Base-by-base conservation (phyloP, 805 yeast genomes). In the Kregervanrija delftensis region DNA sequence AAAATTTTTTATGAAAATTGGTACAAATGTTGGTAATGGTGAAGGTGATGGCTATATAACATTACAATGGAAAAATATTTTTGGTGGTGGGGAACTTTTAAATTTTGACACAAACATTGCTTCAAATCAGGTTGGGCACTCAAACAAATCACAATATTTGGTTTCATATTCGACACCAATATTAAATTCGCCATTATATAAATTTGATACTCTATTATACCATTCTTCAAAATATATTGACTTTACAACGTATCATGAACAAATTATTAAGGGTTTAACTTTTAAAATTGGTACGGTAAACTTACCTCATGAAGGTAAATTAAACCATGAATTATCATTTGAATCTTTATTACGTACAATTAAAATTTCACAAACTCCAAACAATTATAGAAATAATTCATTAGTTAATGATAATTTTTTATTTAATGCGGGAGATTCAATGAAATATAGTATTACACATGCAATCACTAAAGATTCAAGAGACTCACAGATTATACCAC, bases 31-130 rank as follows among this genome's bases (percentile, higher is more conserved):
- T 8, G 98, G 98, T 2, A 91, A 93, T 59, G 96, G 96, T 31
- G 98, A 93, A 67, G 99, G 97, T 30, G 93, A 86, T 58, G 98
- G 97, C 1, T 89, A 90, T 58, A 72, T 88, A 39, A 82, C 86
- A 31, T 77, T 90, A 45, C 89, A 80, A 61, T 68, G 74, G 58
- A 69, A 69, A 43, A 77, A 77, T 53, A 56, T 77, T 14, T 74
- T 76, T 63, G 83, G 82, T 0, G 83, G 82, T 9, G 81, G 74
- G 3, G 83, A 77, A 50, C 62, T 61, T 33, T 50, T 77, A 31
- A 65, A 66, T 31, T 71, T 77, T 46, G 81, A 77, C 55, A 65
- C 69, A 12, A 65, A 60, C 38, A 49, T 66, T 39, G 59, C 68
- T 1, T 63, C 68, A 8, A 79, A 79, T 41, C 57, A 58, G 34